Evolutionary conservation across 257 asterid genomes (phyloP).

Genomic region (Lycium barbarum): DNA sequence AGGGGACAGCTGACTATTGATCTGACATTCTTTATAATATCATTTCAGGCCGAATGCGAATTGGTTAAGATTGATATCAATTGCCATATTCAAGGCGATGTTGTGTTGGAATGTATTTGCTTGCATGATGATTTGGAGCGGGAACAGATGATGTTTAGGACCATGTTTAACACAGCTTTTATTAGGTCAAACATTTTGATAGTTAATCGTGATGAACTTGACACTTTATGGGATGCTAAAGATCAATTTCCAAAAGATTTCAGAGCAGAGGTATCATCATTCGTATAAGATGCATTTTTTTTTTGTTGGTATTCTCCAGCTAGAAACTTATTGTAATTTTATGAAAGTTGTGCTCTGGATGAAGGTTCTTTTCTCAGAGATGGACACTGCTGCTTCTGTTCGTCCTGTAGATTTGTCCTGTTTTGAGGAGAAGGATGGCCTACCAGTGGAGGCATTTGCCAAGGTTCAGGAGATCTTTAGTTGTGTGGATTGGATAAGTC

Average conservation of each 20-base stretch:
- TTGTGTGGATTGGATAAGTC: conserved; percentile 86
- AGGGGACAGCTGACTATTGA: not conserved
- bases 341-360: conserved; percentile 38
- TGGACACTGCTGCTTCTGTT: conserved; percentile 71
- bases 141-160: conserved; percentile 88
- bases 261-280: conserved; percentile 79
- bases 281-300: not conserved
- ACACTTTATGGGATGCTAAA: conserved; percentile 82
- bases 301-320: conserved; percentile 34
- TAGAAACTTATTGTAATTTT: conserved; percentile 35
- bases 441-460: conserved; percentile 94
- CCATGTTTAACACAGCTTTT: conserved; percentile 95
- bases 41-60: conserved; percentile 81
- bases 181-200: conserved; percentile 91
- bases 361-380: conserved; percentile 94
- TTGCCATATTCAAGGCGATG: conserved; percentile 94
- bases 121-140: conserved; percentile 76
- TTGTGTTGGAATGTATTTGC: conserved; percentile 87
- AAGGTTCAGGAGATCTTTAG: conserved; percentile 86
- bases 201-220: conserved; percentile 87
- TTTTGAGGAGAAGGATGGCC: conserved; percentile 96
- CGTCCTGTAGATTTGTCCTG: conserved; percentile 69
- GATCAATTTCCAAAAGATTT: conserved; percentile 84
- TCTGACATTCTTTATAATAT: conserved; percentile 33
- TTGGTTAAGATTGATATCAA: conserved; percentile 84